phyloP scores from a whole-genome alignment of 2,329 filamentous ascomycete species.

The Apiospora pterosperma region DNA sequence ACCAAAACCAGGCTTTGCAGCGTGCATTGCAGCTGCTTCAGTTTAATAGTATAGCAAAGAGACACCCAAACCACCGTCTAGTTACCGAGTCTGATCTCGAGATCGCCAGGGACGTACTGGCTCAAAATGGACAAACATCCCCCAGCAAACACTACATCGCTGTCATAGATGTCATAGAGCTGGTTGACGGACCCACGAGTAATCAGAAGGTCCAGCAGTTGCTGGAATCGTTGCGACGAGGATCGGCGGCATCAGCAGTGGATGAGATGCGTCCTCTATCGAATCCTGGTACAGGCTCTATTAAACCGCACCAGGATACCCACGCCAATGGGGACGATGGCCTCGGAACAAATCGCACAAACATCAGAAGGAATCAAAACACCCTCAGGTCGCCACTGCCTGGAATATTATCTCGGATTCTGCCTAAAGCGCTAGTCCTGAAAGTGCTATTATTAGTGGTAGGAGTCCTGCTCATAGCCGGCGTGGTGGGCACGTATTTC shows the following conservation, averaged over 20 bases:
- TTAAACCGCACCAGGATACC: too few species aligned
- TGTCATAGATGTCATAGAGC: neutral
- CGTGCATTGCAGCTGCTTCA: neutral
- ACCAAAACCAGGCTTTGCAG: neutral
- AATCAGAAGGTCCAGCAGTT: neutral
- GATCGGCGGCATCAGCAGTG: too few species aligned
- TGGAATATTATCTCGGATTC: too few species aligned
- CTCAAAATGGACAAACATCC: neutral
- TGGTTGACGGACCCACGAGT: neutral
- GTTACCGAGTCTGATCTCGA: neutral
- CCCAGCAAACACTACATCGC: neutral
- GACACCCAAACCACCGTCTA: neutral
- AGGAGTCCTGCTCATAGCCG: neutral
- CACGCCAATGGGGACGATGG: too few species aligned
- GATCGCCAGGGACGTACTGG: neutral
- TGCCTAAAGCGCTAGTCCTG: too few species aligned
- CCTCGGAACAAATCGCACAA: too few species aligned
- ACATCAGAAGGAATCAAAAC: too few species aligned
- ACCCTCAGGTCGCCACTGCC: too few species aligned
- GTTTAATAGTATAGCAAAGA: neutral
- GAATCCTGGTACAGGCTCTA: too few species aligned
- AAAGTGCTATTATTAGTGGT: too few species aligned
- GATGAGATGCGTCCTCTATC: too few species aligned
- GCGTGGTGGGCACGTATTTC: neutral
- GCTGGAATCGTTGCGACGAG: neutral